Percentiles rank a stretch among this genome's conserved stretches.
Conservation (phyloP, 805 yeast genomes). For the Schizosaccharomyces octosporus region DNA sequence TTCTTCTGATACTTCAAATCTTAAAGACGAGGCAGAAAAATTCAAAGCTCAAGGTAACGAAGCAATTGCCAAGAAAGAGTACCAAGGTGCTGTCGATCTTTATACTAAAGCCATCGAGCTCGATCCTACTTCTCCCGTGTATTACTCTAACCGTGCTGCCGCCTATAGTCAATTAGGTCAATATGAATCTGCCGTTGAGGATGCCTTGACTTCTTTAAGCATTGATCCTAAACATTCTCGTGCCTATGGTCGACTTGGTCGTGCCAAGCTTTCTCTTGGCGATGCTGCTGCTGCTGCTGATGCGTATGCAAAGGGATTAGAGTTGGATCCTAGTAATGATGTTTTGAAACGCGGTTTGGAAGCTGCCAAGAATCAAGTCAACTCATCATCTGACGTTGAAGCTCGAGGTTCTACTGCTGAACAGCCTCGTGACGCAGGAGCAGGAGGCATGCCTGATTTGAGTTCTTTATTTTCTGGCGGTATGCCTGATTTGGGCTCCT, state of each 20-base stretch:
- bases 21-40: conserved; percentile 55
- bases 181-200: conserved; percentile 54
- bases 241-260: conserved; percentile 84
- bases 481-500: conserved; percentile 37
- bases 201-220: conserved; percentile 60
- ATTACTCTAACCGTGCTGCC: conserved; percentile 85
- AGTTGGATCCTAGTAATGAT: conserved; percentile 68
- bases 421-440: conserved; percentile 6
- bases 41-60: conserved; percentile 73
- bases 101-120: conserved; percentile 61
- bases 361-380: conserved; percentile 71
- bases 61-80: conserved; percentile 59
- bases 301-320: conserved; percentile 72
- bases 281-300: conserved; percentile 71
- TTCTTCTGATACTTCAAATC: conserved; percentile 13
- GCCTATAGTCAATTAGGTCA: conserved; percentile 62
- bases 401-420: conserved; percentile 5
- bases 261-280: conserved; percentile 86
- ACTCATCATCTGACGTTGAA: conserved; percentile 14
- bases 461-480: conserved; percentile 43
- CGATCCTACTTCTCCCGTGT: conserved; percentile 54
- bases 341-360: conserved; percentile 86
- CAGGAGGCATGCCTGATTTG: conserved; percentile 49
- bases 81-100: conserved; percentile 40
- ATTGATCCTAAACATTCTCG: conserved; percentile 63